Base-by-base conservation (phyloP, 768 basidiomycete genomes). In the Naganishia vaughanmartiniae region DNA sequence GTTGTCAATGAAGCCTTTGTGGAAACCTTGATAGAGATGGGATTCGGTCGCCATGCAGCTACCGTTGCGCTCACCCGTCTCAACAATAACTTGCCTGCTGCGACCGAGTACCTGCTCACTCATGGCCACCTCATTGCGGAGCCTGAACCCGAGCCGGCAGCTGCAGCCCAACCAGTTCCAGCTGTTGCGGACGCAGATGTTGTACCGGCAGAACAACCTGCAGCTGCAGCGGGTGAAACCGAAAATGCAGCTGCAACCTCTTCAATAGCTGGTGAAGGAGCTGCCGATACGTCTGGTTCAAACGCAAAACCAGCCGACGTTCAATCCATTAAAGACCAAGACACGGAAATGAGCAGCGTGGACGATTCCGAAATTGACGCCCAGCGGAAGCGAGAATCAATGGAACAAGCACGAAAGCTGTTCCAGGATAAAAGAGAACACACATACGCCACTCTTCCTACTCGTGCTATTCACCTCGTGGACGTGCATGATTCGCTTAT, bases 11-110 rank as follows among this genome's bases (percentile, higher is more conserved):
- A 66, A 39, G 48, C 11, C 11, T 69, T 65, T 30, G 87, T 97
- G 66, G 86, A 87, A 63, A 90, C 92, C 75, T 84, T 98, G 67
- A 89, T 87, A 12, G 96, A 98, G 76, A 98, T 99, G 96, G 96
- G 96, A 55, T 99, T 98, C 84, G 87, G 90, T 42, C 87, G 93
- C n/a, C 86, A 87, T 51, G 91, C 91, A 15, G 92, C 89, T 1
- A 90, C 91, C 77, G 86, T 89, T 65, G 95, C 95, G 4, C 84
- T 99, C 46, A 81, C 85, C 24, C 90, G 94, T 14, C 88, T 89
- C 4, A 87, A 89, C 72, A 98, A 98, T 81, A 93, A 96, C 76
- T 84, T 96, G 76, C 88, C 85, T 54, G 87, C 90, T 5, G 96
- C 96, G 4, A 89, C 95, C 0, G 94, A 98, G 74, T 83, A 90